These are phyloP conservation scores for Phytophthora crassamura DNA, from an alignment of 352 stramenopile genomes.

Conservation along the genomic window DNA sequence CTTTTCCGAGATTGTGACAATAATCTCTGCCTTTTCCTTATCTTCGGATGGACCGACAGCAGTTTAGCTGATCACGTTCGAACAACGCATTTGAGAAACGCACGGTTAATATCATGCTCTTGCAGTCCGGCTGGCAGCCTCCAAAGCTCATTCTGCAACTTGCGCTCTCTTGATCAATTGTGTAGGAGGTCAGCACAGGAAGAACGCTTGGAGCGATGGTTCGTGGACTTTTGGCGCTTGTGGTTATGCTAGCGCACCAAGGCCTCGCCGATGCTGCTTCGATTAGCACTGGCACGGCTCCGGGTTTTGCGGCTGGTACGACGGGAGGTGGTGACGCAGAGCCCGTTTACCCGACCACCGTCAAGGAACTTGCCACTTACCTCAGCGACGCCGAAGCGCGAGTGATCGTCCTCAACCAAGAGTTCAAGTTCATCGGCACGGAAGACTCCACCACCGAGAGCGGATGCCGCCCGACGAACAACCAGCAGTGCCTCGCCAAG, in stretches of 20 bases:
- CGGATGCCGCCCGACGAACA: conserved; percentile 29
- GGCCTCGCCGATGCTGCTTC: conserved; percentile 12
- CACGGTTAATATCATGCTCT: no score
- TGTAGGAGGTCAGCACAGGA: no score
- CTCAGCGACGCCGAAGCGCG: conserved; percentile 27
- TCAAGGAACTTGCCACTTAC: conserved; percentile 25
- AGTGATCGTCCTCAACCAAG: conserved; percentile 40
- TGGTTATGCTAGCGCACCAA: conserved; percentile 6
- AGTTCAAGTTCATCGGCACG: conserved; percentile 34
- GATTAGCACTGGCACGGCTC: conserved; percentile 15
- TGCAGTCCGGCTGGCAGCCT: conserved; percentile 1
- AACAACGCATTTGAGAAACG: no score
- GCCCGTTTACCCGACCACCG: conserved; percentile 30
- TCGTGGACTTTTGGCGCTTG: conserved; percentile 8
- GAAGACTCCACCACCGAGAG: conserved; percentile 32
- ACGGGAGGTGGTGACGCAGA: conserved; percentile 32
- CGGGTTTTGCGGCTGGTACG: conserved; percentile 33
- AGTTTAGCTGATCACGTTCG: no score
- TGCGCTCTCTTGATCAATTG: no score
- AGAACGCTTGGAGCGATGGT: neutral
- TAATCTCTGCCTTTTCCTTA: no score
- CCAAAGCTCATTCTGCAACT: neutral
- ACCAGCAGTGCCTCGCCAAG: conserved; percentile 38
- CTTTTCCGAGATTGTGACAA: no score
- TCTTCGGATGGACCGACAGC: no score